Evolutionary conservation across 345 rosid species (phyloP).

Genomic region (Rhodamnia rubescens): DNA sequence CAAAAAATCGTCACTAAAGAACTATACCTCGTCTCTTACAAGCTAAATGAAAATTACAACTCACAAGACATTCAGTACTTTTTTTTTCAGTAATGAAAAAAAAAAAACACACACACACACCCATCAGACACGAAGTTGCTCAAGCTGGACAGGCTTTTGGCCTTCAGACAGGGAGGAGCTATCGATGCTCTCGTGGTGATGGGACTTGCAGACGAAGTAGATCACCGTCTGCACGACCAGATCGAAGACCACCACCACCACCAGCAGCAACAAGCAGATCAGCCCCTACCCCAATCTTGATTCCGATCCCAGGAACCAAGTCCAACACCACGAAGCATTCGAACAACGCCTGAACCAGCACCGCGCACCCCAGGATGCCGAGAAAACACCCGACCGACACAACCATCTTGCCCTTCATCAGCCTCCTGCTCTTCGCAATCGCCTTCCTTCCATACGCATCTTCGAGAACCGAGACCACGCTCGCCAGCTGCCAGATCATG

Average conservation of each 20-base stretch:
- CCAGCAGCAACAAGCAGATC: conserved; percentile 24
- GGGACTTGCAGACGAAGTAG: conserved; percentile 53
- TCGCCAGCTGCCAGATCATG: conserved; percentile 35
- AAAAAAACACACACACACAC: too few species aligned
- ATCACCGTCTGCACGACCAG: conserved; percentile 38
- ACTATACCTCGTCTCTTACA: too few species aligned
- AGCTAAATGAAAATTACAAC: too few species aligned
- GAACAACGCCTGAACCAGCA: conserved; percentile 2
- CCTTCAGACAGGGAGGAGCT: not conserved
- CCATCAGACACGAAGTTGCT: not conserved
- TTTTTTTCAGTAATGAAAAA: too few species aligned
- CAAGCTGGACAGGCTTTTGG: not conserved
- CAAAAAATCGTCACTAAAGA: too few species aligned
- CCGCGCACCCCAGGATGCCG: not conserved
- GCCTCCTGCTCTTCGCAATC: conserved; percentile 22
- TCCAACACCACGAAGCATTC: conserved; percentile 17
- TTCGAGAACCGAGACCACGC: conserved; percentile 45
- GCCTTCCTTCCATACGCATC: conserved; percentile 32
- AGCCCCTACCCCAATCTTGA: conserved; percentile 21
- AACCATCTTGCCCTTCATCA: conserved; percentile 35
- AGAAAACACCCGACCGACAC: not conserved
- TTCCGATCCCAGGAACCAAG: not conserved
- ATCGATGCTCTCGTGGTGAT: conserved; percentile 37
- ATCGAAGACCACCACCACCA: conserved; percentile 15
- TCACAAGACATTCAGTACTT: too few species aligned